A percentile compares a stretch with the other conserved stretches of the same genome.
phyloP scores from a whole-genome alignment of 331 rosid species.

The Acacia pycnantha region DNA sequence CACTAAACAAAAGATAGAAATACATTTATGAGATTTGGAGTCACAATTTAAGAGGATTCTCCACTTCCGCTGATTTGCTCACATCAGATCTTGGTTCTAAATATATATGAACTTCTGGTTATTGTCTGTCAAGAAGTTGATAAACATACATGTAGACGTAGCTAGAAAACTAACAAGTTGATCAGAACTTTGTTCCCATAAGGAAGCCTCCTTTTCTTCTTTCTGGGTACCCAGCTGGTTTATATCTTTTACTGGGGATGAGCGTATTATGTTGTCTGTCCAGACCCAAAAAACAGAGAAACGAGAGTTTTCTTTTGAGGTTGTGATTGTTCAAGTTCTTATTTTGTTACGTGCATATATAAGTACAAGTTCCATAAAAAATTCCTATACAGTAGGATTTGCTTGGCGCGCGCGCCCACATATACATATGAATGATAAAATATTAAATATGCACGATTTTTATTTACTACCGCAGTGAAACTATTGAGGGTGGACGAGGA shows the following conservation, averaged over 20 bases:
- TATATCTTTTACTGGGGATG: not conserved
- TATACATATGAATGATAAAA: too few species aligned
- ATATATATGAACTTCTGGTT: not conserved
- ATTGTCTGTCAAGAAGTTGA: not conserved
- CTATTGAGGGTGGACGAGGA: not conserved
- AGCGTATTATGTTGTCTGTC: not conserved
- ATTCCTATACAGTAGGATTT: not conserved
- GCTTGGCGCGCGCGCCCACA: not conserved
- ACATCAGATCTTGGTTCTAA: not conserved
- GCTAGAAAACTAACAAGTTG: not conserved
- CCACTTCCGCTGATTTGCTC: conserved; percentile 5
- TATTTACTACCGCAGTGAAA: not conserved
- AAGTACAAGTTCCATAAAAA: not conserved
- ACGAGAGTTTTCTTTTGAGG: too few species aligned
- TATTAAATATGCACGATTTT: too few species aligned
- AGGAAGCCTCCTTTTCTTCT: not conserved
- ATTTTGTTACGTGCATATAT: not conserved
- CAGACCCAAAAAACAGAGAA: not conserved
- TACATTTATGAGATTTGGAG: not conserved
- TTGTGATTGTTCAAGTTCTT: not conserved
- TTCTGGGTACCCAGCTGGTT: not conserved
- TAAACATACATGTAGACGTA: not conserved
- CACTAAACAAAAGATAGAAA: not conserved
- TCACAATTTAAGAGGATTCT: not conserved
- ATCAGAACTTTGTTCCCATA: not conserved